Evolutionary conservation across 1,284 basidiomycete genomes (phyloP).

Genomic region (Moesziomyces globuligerus): DNA sequence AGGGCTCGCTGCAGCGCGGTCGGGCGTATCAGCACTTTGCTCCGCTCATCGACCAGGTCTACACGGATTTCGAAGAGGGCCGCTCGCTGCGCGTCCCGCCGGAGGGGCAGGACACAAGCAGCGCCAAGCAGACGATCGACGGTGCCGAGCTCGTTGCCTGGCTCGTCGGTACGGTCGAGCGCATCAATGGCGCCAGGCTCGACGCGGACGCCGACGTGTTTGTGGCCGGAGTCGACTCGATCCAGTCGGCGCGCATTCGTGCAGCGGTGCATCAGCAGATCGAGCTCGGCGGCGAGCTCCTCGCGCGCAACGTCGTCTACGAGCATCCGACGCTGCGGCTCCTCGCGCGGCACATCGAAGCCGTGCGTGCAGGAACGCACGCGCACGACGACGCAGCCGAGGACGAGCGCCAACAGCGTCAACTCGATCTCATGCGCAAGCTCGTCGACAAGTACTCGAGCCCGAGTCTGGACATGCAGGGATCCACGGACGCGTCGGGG

Average conservation of each 20-base stretch:
- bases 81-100: slow-evolving; percentile 15
- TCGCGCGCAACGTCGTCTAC: slow-evolving; percentile 48
- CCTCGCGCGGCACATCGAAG: slow-evolving; percentile 48
- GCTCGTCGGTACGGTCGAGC: slow-evolving; percentile 20
- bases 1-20: slow-evolving; percentile 53
- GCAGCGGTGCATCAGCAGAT: slow-evolving; percentile 43
- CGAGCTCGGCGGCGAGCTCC: slow-evolving; percentile 15
- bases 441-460: slow-evolving; percentile 62
- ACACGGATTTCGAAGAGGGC: slow-evolving; percentile 50
- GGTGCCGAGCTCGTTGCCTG: slow-evolving; percentile 19
- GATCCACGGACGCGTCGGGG: slow-evolving; percentile 10
- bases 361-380: slow-evolving; percentile 3
- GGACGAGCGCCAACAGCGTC: slow-evolving; percentile 27
- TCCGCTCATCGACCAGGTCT: slow-evolving; percentile 33
- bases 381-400: no score
- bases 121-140: slow-evolving; percentile 5
- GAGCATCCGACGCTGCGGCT: slow-evolving; percentile 34
- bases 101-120: neutral
- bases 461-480: slow-evolving; percentile 13
- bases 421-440: slow-evolving; percentile 57
- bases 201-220: slow-evolving; percentile 40
- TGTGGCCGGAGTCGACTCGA: slow-evolving; percentile 52
- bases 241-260: slow-evolving; percentile 48
- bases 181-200: slow-evolving; percentile 16
- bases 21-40: slow-evolving; percentile 41